A percentile compares a stretch with the other conserved stretches of the same genome.
Evolutionary conservation across 192 early-diverging fungal genomes (phyloP).

Genomic region (Coemansia sp.): DNA sequence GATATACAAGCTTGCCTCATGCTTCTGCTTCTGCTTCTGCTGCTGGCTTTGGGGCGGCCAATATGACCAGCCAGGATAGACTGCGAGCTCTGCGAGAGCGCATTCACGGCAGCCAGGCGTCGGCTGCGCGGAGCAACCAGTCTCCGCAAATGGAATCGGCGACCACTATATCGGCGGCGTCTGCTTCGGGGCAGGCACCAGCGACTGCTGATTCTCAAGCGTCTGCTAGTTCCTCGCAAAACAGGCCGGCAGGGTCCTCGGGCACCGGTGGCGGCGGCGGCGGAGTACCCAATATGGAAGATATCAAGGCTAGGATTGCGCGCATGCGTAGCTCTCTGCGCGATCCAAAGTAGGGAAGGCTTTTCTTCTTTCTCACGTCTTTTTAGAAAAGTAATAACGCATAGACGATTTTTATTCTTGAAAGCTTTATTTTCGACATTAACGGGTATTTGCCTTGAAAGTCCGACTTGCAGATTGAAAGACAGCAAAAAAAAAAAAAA

Average conservation of each 20-base stretch:
- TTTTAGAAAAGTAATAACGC: too few species aligned
- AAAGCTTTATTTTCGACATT: too few species aligned
- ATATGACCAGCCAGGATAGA: conserved; percentile 21
- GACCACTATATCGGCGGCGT: neutral
- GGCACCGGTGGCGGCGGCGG: neutral
- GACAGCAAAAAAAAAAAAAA: too few species aligned
- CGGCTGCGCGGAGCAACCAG: neutral
- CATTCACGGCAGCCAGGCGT: conserved; percentile 19
- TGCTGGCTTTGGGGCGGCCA: neutral
- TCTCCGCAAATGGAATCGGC: conserved; percentile 11
- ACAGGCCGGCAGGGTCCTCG: conserved; percentile 2
- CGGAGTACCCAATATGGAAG: conserved; percentile 20
- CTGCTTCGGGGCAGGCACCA: neutral
- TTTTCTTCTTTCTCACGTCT: neutral
- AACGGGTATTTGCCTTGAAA: too few species aligned
- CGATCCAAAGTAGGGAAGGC: conserved; percentile 8
- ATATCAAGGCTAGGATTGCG: conserved; percentile 24
- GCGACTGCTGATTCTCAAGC: neutral
- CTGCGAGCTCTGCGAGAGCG: conserved; percentile 30
- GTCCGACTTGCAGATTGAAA: too few species aligned
- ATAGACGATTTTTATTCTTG: too few species aligned
- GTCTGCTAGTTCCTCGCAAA: neutral
- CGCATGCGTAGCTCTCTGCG: conserved; percentile 38
- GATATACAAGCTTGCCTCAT: neutral
- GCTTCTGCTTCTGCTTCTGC: neutral